Conservation (phyloP, 2,329 filamentous ascomycete species). For the Epichloe gansuensis region DNA sequence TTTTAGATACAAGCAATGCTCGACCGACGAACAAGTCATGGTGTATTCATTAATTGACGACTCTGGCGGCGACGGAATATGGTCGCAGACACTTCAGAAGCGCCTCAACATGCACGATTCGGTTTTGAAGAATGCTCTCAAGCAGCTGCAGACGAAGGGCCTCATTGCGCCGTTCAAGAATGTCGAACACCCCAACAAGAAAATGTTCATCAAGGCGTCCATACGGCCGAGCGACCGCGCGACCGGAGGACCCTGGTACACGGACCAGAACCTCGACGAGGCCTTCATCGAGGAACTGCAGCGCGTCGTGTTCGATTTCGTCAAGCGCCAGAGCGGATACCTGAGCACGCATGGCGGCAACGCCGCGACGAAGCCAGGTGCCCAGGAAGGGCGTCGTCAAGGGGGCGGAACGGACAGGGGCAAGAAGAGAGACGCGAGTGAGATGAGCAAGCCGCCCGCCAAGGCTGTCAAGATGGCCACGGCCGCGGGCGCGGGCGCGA, state of each 20-base stretch:
- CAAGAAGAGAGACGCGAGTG: slow-evolving; percentile 38
- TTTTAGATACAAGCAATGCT: slow-evolving; percentile 43
- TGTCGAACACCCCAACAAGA: slow-evolving; percentile 80
- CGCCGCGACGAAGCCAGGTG: slow-evolving; percentile 23
- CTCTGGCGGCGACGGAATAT: slow-evolving; percentile 74
- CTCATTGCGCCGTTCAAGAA: slow-evolving; percentile 85
- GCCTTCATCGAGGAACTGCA: slow-evolving; percentile 74
- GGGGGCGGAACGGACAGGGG: slow-evolving; percentile 29
- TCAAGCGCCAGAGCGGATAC: slow-evolving; percentile 62
- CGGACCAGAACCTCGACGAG: slow-evolving; percentile 78
- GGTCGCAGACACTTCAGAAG: slow-evolving; percentile 74
- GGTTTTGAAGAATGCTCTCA: slow-evolving; percentile 68
- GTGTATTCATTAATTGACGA: slow-evolving; percentile 86
- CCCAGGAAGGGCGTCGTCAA: slow-evolving; percentile 46
- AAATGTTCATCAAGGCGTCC: slow-evolving; percentile 88
- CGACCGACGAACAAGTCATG: slow-evolving; percentile 63
- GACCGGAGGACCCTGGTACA: slow-evolving; percentile 90
- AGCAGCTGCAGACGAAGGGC: slow-evolving; percentile 68
- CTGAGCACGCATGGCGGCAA: slow-evolving; percentile 28
- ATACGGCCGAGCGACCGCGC: slow-evolving; percentile 80
- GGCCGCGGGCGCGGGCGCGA: neutral
- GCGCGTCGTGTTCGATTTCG: slow-evolving; percentile 58
- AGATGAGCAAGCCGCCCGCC: slow-evolving; percentile 21
- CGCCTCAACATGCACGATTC: slow-evolving; percentile 75
- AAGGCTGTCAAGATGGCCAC: slow-evolving; percentile 16